Evolutionary conservation across 148 eudicot species (phyloP).

Genomic region (Arctostaphylos glauca): DNA sequence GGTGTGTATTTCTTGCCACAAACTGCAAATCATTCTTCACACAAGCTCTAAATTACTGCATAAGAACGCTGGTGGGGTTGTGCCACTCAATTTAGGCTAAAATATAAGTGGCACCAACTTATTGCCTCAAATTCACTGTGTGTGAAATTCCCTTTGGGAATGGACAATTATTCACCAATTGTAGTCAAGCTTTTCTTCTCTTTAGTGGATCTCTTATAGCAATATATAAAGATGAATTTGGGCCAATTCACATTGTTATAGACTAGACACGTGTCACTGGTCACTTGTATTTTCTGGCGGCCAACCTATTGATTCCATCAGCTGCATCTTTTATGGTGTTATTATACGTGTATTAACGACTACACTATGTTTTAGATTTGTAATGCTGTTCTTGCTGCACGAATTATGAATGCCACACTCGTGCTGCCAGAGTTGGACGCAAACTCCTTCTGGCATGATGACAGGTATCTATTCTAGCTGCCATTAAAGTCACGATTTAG

Average conservation of each 20-base stretch:
- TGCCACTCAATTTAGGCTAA: slow-evolving; percentile 3
- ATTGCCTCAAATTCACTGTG: neutral
- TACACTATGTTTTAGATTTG: slow-evolving; percentile 53
- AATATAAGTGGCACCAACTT: neutral
- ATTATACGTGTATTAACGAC: neutral
- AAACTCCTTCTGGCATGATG: slow-evolving; percentile 91
- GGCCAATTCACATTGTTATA: neutral
- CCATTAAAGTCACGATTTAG: neutral
- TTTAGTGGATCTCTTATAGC: neutral
- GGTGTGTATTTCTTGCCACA: slow-evolving; percentile 41
- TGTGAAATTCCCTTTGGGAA: neutral
- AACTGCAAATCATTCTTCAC: neutral
- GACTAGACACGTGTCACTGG: neutral
- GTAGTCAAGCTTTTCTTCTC: neutral
- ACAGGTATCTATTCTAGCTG: slow-evolving; percentile 48
- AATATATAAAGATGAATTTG: neutral
- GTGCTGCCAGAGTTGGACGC: slow-evolving; percentile 95
- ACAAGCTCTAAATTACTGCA: neutral
- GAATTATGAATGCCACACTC: slow-evolving; percentile 96
- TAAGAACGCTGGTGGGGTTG: neutral
- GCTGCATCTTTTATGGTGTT: neutral
- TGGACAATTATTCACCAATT: neutral
- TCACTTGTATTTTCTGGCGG: slow-evolving; percentile 2
- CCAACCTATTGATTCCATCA: neutral
- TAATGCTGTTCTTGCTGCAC: slow-evolving; percentile 98